Evolutionary conservation across 805 yeast species (phyloP).

Genomic region (Metschnikowia arizonensis): DNA sequence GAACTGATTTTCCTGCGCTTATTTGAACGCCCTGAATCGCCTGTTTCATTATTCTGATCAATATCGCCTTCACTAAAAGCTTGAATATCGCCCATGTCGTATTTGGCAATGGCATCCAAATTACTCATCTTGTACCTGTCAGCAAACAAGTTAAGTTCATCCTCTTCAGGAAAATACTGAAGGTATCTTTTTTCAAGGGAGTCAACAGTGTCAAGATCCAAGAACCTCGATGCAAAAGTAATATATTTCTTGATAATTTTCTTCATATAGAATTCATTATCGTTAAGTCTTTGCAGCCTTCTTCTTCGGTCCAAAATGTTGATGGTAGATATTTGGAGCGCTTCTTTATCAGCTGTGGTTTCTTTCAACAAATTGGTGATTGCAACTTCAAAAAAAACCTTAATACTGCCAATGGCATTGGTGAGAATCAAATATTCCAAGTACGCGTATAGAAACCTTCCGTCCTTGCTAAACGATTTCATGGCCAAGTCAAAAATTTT

Average conservation of each 20-base stretch:
- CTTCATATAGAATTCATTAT: constrained; percentile 26
- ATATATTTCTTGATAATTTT: constrained; percentile 47
- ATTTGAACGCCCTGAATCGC: constrained; percentile 10
- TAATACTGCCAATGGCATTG: constrained; percentile 69
- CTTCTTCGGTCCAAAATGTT: constrained; percentile 15
- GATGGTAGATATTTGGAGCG: constrained; percentile 14
- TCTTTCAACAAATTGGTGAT: constrained; percentile 49
- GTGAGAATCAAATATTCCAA: constrained; percentile 64
- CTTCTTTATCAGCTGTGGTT: constrained; percentile 21
- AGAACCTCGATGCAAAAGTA: constrained; percentile 63
- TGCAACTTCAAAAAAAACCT: constrained; percentile 78
- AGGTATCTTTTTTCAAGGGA: constrained; percentile 64
- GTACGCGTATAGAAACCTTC: constrained; percentile 63
- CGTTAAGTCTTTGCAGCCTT: constrained; percentile 16
- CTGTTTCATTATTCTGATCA: constrained; percentile 13
- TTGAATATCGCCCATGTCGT: constrained; percentile 29
- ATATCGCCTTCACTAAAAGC: constrained; percentile 12
- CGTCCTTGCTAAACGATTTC: constrained; percentile 50
- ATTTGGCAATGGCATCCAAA: constrained; percentile 33
- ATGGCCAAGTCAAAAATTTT: constrained; percentile 78
- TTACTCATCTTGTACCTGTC: constrained; percentile 38
- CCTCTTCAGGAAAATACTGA: constrained; percentile 61
- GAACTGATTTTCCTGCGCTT: constrained; percentile 6
- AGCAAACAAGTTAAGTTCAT: constrained; percentile 34
- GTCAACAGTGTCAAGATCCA: constrained; percentile 64